These are phyloP conservation scores for Penicillium sp. DNA, from an alignment of 2,329 filamentous ascomycete species.

Conservation along the genomic window DNA sequence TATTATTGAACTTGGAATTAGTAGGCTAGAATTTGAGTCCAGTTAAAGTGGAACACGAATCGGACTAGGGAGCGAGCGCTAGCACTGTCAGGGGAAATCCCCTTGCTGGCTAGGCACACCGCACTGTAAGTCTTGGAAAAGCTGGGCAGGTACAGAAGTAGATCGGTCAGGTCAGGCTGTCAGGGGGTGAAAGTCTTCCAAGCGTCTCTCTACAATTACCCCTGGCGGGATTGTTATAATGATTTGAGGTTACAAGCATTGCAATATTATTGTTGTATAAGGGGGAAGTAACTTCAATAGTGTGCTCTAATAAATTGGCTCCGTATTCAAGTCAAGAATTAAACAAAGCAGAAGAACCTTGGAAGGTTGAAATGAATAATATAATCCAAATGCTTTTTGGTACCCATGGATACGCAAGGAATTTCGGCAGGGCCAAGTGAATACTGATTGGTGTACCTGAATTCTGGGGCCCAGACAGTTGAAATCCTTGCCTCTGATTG, in stretches of 20 bases:
- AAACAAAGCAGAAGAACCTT: neutral
- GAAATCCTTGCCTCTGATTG: slow-evolving; percentile 19
- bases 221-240: neutral
- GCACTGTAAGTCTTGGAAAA: slow-evolving; percentile 3
- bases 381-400: neutral
- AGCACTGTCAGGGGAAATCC: neutral
- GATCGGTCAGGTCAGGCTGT: neutral
- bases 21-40: neutral
- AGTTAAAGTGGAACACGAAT: neutral
- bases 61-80: neutral
- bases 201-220: neutral
- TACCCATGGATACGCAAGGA: slow-evolving; percentile 23
- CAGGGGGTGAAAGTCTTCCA: neutral
- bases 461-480: slow-evolving; percentile 5
- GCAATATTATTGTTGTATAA: neutral
- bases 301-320: neutral
- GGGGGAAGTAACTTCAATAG: slow-evolving; percentile 10
- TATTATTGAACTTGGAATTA: neutral
- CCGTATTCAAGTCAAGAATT: neutral
- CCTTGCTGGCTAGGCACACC: slow-evolving; percentile 4
- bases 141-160: neutral
- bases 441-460: slow-evolving; percentile 36
- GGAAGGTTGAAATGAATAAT: neutral
- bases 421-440: slow-evolving; percentile 13
- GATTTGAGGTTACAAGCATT: neutral